Evolutionary conservation across 2,329 filamentous ascomycete genomes (phyloP), one percentile per base, ranked within the genome.

Genomic region (Shiraia bambusicola): DNA sequence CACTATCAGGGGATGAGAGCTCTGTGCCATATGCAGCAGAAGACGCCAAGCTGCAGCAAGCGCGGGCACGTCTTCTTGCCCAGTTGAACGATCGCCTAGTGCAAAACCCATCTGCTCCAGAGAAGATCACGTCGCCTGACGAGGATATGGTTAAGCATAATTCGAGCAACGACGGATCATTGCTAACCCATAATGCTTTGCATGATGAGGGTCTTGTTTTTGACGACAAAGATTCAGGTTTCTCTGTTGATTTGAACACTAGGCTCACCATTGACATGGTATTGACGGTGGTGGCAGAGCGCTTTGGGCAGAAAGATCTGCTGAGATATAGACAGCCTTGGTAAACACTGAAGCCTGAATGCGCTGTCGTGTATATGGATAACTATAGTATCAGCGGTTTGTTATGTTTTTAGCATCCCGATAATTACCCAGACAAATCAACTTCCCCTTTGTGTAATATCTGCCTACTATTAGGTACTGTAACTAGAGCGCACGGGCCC

Each of bases 221-320:
- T n/a, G 25, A 12, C n/a, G 25, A 32, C 37, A 33, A 17, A 8
- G 19, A 22, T 8, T 22, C 19, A 8, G 8, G 4, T 8, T 22
- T 8, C 16, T 28, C 13, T 78, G 63, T 76, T 76, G 72, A 60
- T 15, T 47, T 55, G 24, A 69, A 70, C 38, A 71, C 65, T 1
- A 76, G 80, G 19, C 85, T 83, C n/a, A 90, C 89, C 28, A 75
- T 96, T 25, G 91, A 94, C 69, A 95, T 95, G 88, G 88, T 96
- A 38, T 74, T 96, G 54, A 93, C 88, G 0, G 78, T 96, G 26
- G 84, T 87, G 34, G 91, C 89, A 56, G 90, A 95, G 69, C 82
- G 87, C 52, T 97, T 91, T 69, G 90, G 92, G 1, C 92, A 97
- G 70, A 78, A 85, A 51, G 92, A 97, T 67, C 70, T 96, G 49